phyloP scores from a whole-genome alignment of 768 basidiomycete genomes.

The Trametes cubensis region DNA sequence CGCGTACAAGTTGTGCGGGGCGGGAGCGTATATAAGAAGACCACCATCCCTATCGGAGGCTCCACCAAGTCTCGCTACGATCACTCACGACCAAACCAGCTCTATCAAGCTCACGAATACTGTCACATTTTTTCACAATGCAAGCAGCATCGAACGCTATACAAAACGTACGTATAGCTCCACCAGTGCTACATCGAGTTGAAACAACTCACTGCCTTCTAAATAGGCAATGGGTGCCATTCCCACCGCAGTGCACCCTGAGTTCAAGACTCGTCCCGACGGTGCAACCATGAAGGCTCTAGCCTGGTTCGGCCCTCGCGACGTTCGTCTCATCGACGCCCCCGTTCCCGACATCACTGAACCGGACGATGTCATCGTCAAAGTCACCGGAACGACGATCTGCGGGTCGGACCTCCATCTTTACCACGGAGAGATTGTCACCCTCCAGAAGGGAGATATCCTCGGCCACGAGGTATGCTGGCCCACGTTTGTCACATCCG shows the following conservation, averaged over 20 bases:
- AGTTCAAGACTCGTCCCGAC: conserved; percentile 50
- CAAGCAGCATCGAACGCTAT: conserved; percentile 35
- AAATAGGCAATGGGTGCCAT: conserved; percentile 40
- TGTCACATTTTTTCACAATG: conserved; percentile 25
- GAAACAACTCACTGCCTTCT: not conserved
- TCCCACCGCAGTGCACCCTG: conserved; percentile 44
- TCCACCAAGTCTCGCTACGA: conserved; percentile 4
- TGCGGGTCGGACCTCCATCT: conserved; percentile 62
- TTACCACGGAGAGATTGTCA: conserved; percentile 69
- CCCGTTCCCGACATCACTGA: conserved; percentile 65
- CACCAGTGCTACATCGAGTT: no score
- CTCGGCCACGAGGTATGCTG: conserved; percentile 65
- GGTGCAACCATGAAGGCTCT: conserved; percentile 68
- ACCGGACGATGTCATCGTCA: conserved; percentile 74
- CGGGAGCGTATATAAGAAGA: conserved; percentile 6
- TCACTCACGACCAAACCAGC: not conserved
- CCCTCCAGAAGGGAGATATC: conserved; percentile 73
- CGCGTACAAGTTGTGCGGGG: not conserved
- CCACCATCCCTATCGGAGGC: not conserved
- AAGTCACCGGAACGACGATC: conserved; percentile 71
- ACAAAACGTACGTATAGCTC: conserved; percentile 30
- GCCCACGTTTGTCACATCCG: not conserved
- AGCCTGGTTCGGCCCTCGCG: conserved; percentile 63
- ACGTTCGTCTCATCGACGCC: conserved; percentile 50
- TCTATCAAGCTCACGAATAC: not conserved